phyloP scores from a whole-genome alignment of 176 grass and related monocot species.

The Avena insularis region DNA sequence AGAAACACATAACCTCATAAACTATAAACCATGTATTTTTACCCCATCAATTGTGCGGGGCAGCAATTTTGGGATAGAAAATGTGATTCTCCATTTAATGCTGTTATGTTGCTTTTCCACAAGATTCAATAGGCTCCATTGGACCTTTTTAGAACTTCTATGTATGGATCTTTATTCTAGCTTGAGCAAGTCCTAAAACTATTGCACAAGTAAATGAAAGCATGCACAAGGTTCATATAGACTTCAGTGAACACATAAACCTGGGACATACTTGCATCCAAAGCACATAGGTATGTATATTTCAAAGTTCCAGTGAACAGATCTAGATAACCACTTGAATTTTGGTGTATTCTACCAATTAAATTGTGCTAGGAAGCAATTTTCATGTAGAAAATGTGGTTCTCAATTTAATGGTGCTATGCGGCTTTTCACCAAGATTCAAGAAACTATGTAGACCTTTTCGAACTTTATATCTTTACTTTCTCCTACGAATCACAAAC shows the following conservation, averaged over 20 bases:
- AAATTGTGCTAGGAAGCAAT: not conserved
- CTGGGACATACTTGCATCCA: not conserved
- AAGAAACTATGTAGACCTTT: not conserved
- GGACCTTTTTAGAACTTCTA: not conserved
- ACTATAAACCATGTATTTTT: not conserved
- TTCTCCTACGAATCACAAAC: no score
- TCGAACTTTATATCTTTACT: not conserved
- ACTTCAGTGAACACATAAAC: not conserved
- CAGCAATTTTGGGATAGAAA: not conserved
- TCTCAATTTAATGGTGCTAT: conserved; percentile 7
- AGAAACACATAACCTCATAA: not conserved
- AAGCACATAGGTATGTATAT: not conserved
- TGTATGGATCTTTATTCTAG: not conserved
- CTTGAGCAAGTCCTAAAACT: not conserved
- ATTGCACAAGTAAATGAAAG: conserved; percentile 1
- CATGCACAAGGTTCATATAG: not conserved
- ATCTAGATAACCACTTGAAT: conserved; percentile 15
- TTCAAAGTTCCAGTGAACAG: not conserved
- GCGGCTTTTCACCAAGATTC: conserved; percentile 14
- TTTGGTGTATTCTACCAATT: not conserved
- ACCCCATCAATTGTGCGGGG: not conserved
- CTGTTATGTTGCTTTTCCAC: not conserved
- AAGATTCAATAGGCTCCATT: not conserved
- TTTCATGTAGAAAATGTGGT: not conserved
- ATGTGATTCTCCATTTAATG: not conserved